Percentiles rank a stretch among this genome's conserved stretches.
phyloP scores from a whole-genome alignment of 345 rosid species.

The Litchi chinensis region DNA sequence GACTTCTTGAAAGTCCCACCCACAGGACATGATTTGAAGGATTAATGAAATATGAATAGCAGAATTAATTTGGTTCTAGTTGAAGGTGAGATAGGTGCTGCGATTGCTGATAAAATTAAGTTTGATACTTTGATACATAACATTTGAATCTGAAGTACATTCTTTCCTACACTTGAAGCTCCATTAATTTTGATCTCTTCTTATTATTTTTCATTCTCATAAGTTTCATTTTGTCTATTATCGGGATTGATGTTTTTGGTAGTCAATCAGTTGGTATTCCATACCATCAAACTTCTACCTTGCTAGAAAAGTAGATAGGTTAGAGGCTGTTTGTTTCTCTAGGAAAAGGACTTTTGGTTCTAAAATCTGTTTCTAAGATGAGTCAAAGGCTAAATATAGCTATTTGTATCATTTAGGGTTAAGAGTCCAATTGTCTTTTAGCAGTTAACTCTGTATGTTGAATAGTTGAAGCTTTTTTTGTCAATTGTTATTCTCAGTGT shows the following conservation, averaged over 20 bases:
- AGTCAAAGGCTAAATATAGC: too few species aligned
- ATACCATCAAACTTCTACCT: background rate
- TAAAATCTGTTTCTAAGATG: background rate
- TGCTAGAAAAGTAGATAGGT: slow-evolving; percentile 1
- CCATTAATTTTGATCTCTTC: too few species aligned
- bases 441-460: background rate
- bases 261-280: background rate
- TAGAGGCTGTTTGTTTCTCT: background rate
- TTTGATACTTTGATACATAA: too few species aligned
- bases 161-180: too few species aligned
- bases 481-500: background rate
- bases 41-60: background rate
- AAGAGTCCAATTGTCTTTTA: background rate
- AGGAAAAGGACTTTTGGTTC: background rate
- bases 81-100: background rate
- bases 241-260: background rate
- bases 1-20: background rate
- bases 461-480: background rate
- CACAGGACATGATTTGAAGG: background rate
- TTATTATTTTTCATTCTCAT: too few species aligned
- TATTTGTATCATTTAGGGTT: background rate
- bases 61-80: background rate
- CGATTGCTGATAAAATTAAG: background rate
- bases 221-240: background rate
- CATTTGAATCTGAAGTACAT: too few species aligned